Percentiles rank a stretch among this genome's conserved stretches.
These are phyloP conservation scores for Boletellus sp. DNA, from an alignment of 1,284 basidiomycete genomes.

Conservation along the genomic window DNA sequence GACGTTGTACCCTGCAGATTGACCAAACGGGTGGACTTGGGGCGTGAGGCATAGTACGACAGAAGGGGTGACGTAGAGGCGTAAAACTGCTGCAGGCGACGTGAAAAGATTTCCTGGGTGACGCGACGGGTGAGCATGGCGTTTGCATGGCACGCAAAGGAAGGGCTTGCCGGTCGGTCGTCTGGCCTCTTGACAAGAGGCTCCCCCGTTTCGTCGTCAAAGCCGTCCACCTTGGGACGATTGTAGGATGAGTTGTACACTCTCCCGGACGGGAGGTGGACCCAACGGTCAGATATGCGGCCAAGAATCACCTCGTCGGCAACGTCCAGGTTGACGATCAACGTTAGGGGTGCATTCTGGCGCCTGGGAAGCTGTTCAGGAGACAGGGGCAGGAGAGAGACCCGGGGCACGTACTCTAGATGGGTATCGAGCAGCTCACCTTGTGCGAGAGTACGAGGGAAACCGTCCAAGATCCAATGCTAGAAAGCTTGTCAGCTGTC, in stretches of 20 bases:
- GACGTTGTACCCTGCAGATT: constrained; percentile 81
- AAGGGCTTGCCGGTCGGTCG: constrained; percentile 79
- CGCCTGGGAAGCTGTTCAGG: constrained; percentile 38
- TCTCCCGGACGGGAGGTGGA: constrained; percentile 89
- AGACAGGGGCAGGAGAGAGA: background rate
- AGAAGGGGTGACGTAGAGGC: constrained; percentile 85
- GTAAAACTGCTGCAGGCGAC: constrained; percentile 81
- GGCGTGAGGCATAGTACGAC: constrained; percentile 62
- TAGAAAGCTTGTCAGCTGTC: constrained; percentile 25
- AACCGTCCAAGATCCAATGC: constrained; percentile 96
- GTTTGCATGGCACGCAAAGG: background rate
- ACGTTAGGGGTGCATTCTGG: constrained; percentile 63
- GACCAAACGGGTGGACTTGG: constrained; percentile 47
- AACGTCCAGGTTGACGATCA: constrained; percentile 91
- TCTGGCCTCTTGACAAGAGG: constrained; percentile 86
- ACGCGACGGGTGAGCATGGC: constrained; percentile 3
- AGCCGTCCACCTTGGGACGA: constrained; percentile 80
- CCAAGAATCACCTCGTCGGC: constrained; percentile 86
- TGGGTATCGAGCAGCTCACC: constrained; percentile 80
- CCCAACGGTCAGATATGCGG: constrained; percentile 91
- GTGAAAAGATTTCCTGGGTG: constrained; percentile 75
- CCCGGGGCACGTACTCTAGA: constrained; percentile 49
- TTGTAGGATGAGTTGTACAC: constrained; percentile 94
- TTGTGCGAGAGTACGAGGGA: constrained; percentile 90
- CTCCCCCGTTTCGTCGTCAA: constrained; percentile 93